Evolutionary conservation across 2,329 filamentous ascomycete genomes (phyloP).

Genomic region (Lecanosticta acicola): DNA sequence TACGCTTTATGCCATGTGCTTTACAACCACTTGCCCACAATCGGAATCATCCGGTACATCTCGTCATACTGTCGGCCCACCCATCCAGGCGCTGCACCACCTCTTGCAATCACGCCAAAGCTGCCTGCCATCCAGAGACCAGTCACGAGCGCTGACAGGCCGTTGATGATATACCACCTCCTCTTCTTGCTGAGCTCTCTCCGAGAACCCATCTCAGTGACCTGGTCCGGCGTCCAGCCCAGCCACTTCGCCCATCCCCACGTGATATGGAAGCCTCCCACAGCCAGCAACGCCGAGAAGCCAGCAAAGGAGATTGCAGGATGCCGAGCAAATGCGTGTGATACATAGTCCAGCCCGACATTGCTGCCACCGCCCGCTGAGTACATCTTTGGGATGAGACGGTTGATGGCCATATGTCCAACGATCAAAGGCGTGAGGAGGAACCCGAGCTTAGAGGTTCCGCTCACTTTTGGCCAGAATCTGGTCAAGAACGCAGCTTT

Average conservation of each 20-base stretch:
- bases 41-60: conserved; percentile 58
- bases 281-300: conserved; percentile 61
- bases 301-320: conserved; percentile 60
- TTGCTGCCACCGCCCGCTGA: conserved; percentile 82
- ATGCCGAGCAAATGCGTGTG: conserved; percentile 75
- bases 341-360: conserved; percentile 75
- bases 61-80: conserved; percentile 73
- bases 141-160: conserved; percentile 51
- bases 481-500: conserved; percentile 25
- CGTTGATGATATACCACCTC: conserved; percentile 68
- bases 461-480: conserved; percentile 65
- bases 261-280: conserved; percentile 70
- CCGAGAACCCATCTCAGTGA: conserved; percentile 45
- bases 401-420: conserved; percentile 70
- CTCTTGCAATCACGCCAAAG: conserved; percentile 69
- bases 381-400: conserved; percentile 61
- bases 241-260: conserved; percentile 86
- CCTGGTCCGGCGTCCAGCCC: conserved; percentile 54
- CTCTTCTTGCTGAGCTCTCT: conserved; percentile 54
- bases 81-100: conserved; percentile 68
- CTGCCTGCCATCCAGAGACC: conserved; percentile 77
- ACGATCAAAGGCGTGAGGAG: conserved; percentile 58
- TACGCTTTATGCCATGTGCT: not conserved
- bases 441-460: conserved; percentile 69
- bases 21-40: conserved; percentile 50